Percentiles rank a stretch among this genome's conserved stretches.
Conservation (phyloP, 2,329 filamentous ascomycete species). For the Triangularia setosa region DNA sequence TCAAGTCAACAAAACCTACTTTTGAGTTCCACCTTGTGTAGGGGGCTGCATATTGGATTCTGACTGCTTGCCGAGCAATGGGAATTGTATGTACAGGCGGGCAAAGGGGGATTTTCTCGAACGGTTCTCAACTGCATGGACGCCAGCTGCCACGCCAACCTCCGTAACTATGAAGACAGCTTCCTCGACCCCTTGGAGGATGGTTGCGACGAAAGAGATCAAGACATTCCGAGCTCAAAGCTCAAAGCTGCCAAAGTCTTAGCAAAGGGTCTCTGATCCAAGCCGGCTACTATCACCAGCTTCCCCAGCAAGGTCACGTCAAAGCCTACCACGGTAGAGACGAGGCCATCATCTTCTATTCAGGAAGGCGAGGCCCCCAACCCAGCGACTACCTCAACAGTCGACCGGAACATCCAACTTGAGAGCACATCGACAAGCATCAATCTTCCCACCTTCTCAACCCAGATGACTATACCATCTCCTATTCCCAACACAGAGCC, state of each 20-base stretch:
- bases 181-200: conserved; percentile 33
- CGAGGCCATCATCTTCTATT: not conserved
- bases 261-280: conserved; percentile 22
- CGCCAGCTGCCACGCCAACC: conserved; percentile 33
- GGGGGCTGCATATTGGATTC: conserved; percentile 31
- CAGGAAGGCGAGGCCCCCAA: not conserved
- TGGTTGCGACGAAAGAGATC: conserved; percentile 31
- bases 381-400: not conserved
- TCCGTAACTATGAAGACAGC: conserved; percentile 29
- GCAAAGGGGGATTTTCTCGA: conserved; percentile 34
- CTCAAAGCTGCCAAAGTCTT: conserved; percentile 32
- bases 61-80: conserved; percentile 21
- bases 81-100: conserved; percentile 37
- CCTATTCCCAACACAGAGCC: not conserved
- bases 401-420: not conserved
- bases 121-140: conserved; percentile 38
- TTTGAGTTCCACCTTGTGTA: conserved; percentile 13
- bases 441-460: not conserved
- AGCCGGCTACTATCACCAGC: conserved; percentile 8
- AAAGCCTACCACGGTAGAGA: not conserved
- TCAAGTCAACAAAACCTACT: conserved; percentile 4
- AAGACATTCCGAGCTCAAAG: conserved; percentile 32
- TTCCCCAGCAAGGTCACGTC: not conserved
- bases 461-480: not conserved
- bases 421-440: not conserved